These are phyloP conservation scores for Penicillium frequentans DNA, from an alignment of 2,329 filamentous ascomycete species.

Conservation along the genomic window DNA sequence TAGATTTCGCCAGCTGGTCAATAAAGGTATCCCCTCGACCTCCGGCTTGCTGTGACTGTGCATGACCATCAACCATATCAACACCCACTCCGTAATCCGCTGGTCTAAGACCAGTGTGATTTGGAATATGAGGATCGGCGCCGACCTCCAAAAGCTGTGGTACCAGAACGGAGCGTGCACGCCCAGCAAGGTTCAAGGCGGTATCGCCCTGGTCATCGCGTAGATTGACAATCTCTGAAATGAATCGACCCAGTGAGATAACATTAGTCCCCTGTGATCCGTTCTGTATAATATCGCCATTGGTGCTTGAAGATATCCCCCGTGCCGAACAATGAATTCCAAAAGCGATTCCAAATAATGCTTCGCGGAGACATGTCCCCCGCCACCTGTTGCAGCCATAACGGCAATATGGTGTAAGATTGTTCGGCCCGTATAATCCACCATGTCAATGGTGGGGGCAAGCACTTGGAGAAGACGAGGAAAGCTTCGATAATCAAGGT, in stretches of 20 bases:
- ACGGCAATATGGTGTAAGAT: slow-evolving; percentile 96
- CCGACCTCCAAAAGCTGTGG: slow-evolving; percentile 95
- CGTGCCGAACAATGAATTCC: slow-evolving; percentile 90
- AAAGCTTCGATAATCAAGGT: slow-evolving; percentile 86
- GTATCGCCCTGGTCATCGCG: slow-evolving; percentile 94
- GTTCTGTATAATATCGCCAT: slow-evolving; percentile 28
- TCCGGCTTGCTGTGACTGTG: slow-evolving; percentile 47
- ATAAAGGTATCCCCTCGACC: slow-evolving; percentile 44
- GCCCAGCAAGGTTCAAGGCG: slow-evolving; percentile 86
- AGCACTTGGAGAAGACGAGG: slow-evolving; percentile 86
- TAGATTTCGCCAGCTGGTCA: slow-evolving; percentile 45
- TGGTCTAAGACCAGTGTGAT: slow-evolving; percentile 82
- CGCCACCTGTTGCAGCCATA: slow-evolving; percentile 91
- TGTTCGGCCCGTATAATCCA: slow-evolving; percentile 85
- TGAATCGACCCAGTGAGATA: slow-evolving; percentile 90
- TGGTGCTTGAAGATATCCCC: slow-evolving; percentile 53
- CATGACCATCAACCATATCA: slow-evolving; percentile 55
- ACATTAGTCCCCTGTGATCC: slow-evolving; percentile 50
- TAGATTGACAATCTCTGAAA: slow-evolving; percentile 95
- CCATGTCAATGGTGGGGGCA: slow-evolving; percentile 83
- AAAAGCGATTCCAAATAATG: slow-evolving; percentile 95
- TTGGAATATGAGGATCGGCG: slow-evolving; percentile 87
- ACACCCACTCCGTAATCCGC: slow-evolving; percentile 92
- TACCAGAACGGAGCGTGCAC: slow-evolving; percentile 94
- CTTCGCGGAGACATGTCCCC: slow-evolving; percentile 78